phyloP scores from a whole-genome alignment of 768 basidiomycete genomes.

The Rhodosporidiobolus sp. region DNA sequence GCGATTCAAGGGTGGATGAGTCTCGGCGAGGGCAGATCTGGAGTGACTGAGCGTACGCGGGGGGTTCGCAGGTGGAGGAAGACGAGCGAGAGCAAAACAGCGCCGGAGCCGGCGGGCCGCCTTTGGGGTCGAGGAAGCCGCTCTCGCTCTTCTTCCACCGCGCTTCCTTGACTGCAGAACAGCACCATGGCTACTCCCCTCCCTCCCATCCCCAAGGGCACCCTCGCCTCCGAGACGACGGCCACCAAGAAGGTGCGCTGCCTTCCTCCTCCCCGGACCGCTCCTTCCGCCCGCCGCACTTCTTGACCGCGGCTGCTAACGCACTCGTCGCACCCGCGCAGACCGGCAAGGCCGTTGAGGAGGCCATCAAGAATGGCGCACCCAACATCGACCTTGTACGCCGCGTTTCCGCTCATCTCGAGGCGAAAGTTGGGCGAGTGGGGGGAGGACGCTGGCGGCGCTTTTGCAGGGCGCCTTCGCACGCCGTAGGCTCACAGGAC shows the following conservation, averaged over 20 bases:
- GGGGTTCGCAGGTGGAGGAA: neutral
- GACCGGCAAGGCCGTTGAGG: conserved; percentile 28
- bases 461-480: too few relatives aligned
- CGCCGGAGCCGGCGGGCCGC: too few relatives aligned
- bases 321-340: neutral
- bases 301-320: neutral
- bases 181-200: neutral
- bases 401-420: neutral
- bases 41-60: too few relatives aligned
- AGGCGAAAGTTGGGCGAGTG: too few relatives aligned
- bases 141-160: too few relatives aligned
- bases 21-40: too few relatives aligned
- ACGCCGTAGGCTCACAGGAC: neutral
- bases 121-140: neutral
- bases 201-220: neutral
- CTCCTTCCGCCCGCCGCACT: neutral
- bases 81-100: neutral
- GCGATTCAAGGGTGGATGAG: too few relatives aligned
- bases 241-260: neutral
- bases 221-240: neutral
- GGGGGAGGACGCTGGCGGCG: too few relatives aligned
- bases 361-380: conserved; percentile 26
- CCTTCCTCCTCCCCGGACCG: neutral
- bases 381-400: conserved; percentile 39
- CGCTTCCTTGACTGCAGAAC: neutral